These are phyloP conservation scores for Eragrostis nindensis DNA, from an alignment of 176 grass and related monocot genomes.

Conservation along the genomic window DNA sequence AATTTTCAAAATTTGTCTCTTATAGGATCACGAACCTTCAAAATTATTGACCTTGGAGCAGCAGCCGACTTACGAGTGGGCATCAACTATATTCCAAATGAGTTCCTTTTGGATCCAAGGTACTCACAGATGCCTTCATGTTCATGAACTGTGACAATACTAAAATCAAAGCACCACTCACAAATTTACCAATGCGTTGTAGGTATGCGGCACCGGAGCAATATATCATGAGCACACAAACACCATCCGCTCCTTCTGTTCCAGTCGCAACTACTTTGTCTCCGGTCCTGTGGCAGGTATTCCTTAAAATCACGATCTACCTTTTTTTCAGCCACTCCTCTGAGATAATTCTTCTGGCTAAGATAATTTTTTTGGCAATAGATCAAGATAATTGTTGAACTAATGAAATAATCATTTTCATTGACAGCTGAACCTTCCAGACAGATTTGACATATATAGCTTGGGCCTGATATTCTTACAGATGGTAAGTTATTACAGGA, in stretches of 20 bases:
- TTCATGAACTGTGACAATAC: neutral
- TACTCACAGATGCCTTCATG: constrained; percentile 43
- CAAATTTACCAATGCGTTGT: constrained; percentile 29
- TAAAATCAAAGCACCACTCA: neutral
- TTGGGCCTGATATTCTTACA: constrained; percentile 92
- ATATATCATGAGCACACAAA: constrained; percentile 99
- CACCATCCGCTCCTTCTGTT: constrained; percentile 94
- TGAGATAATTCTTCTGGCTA: neutral
- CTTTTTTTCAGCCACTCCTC: constrained; percentile 1
- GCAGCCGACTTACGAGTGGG: constrained; percentile 94
- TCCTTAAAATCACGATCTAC: neutral
- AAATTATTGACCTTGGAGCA: constrained; percentile 99
- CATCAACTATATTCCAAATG: constrained; percentile 98
- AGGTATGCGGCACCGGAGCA: constrained; percentile 99
- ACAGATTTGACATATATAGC: constrained; percentile 99
- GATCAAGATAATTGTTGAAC: constrained; percentile 28
- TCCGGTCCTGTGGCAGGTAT: constrained; percentile 96
- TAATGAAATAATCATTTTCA: constrained; percentile 32
- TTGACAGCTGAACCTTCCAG: constrained; percentile 95
- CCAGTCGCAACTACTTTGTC: constrained; percentile 94
- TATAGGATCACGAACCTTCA: constrained; percentile 75
- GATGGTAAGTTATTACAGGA: constrained; percentile 70
- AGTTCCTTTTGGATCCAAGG: constrained; percentile 99
- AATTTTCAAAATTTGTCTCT: constrained; percentile 29
- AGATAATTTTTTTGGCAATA: neutral